These are phyloP conservation scores for Aspergillus panamensis DNA, from an alignment of 495 filamentous ascomycete genomes.

Conservation along the genomic window DNA sequence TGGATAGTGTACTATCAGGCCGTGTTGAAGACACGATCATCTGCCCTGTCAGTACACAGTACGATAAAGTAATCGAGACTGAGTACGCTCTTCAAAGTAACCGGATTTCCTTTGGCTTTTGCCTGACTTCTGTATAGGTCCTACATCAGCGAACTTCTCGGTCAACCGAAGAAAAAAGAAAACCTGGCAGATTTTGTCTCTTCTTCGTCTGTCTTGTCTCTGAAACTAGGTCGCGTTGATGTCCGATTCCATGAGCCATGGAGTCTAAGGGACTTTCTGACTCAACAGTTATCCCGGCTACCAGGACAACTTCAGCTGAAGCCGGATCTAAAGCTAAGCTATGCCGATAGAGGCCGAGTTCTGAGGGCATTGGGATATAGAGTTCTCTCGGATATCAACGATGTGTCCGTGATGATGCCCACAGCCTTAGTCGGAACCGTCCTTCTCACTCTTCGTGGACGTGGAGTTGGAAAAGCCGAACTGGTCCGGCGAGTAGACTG, in stretches of 20 bases:
- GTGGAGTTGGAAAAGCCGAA: constrained; percentile 85
- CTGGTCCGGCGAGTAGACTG: constrained; percentile 84
- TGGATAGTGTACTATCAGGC: constrained; percentile 87
- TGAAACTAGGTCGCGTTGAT: constrained; percentile 88
- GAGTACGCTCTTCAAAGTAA: constrained; percentile 50
- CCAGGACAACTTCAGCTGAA: constrained; percentile 28
- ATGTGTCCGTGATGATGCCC: constrained; percentile 95
- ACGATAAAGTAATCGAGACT: constrained; percentile 97
- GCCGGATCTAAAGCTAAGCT: constrained; percentile 40
- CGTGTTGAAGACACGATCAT: constrained; percentile 86
- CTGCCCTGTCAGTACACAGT: constrained; percentile 93
- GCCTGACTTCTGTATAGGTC: constrained; percentile 43
- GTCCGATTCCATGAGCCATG: constrained; percentile 95
- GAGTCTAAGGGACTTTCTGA: constrained; percentile 77
- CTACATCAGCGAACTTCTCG: constrained; percentile 90
- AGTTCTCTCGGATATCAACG: constrained; percentile 90
- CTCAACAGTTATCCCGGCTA: constrained; percentile 60
- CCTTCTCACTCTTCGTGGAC: constrained; percentile 82
- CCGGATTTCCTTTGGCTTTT: background rate
- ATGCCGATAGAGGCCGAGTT: constrained; percentile 55
- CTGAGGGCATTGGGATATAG: constrained; percentile 84
- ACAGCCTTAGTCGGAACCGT: constrained; percentile 94
- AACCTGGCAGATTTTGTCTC: constrained; percentile 84
- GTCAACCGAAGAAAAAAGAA: constrained; percentile 91
- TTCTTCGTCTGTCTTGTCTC: constrained; percentile 81